Percentiles rank a stretch among this genome's conserved stretches.
Conservation (phyloP, 495 filamentous ascomycete species). For the Tuber calosporum region DNA sequence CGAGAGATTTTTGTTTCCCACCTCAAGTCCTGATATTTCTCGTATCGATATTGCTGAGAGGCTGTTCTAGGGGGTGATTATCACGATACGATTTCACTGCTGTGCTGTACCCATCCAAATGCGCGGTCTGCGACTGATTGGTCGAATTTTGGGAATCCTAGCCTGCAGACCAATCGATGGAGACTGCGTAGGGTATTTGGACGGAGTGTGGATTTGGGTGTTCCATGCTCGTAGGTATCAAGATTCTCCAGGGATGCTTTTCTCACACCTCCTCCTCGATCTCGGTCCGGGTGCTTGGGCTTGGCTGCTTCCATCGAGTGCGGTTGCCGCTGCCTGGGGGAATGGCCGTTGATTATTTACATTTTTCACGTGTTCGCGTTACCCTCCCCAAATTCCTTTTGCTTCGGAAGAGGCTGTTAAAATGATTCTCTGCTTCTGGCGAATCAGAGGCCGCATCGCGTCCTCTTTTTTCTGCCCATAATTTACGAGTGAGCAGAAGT, state of each 20-base stretch:
- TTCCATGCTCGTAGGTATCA: too few relatives aligned
- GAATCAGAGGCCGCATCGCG: not conserved
- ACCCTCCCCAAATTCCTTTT: not conserved
- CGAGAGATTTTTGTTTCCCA: not conserved
- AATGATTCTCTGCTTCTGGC: not conserved
- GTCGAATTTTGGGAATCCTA: too few relatives aligned
- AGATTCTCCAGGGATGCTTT: not conserved
- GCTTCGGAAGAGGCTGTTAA: not conserved
- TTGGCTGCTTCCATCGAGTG: not conserved
- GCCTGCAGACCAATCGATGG: too few relatives aligned
- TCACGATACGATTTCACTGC: not conserved
- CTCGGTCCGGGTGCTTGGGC: not conserved
- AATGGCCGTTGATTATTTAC: not conserved
- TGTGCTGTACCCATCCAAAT: too few relatives aligned
- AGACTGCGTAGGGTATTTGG: too few relatives aligned
- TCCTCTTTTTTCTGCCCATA: slow-evolving; percentile 20
- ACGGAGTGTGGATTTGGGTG: too few relatives aligned
- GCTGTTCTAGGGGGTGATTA: not conserved
- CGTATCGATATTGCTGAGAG: not conserved
- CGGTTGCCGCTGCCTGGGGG: not conserved
- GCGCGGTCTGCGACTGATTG: too few relatives aligned
- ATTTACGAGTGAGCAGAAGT: slow-evolving; percentile 2
- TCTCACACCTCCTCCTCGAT: not conserved
- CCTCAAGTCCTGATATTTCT: not conserved
- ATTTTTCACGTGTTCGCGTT: not conserved